Conservation (phyloP, 2,329 filamentous ascomycete genomes). For the Hypoxylon sp. region DNA sequence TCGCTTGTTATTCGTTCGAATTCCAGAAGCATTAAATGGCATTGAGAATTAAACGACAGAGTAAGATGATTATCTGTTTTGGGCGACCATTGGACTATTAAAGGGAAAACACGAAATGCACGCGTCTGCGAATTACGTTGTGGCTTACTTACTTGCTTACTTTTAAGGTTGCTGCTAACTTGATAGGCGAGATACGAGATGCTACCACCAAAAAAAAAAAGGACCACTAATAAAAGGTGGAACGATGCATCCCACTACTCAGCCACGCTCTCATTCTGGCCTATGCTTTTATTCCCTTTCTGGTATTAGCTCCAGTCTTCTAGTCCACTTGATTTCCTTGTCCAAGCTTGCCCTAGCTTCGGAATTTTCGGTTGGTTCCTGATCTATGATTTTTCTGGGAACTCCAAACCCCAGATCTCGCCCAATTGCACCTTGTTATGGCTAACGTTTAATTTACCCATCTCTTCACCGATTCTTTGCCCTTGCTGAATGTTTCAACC, state of each 20-base stretch:
- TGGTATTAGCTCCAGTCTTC: conserved; percentile 20
- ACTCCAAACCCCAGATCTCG: conserved; percentile 39
- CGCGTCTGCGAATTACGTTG: conserved; percentile 27
- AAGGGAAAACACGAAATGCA: conserved; percentile 40
- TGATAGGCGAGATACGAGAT: conserved; percentile 23
- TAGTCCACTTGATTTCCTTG: conserved; percentile 14
- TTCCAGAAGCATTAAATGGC: conserved; percentile 25
- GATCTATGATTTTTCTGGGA: conserved; percentile 32
- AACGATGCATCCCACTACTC: conserved; percentile 22
- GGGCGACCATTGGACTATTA: conserved; percentile 36
- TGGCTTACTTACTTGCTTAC: neutral
- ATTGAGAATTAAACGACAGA: conserved; percentile 13
- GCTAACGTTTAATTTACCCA: conserved; percentile 45
- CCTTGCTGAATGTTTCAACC: conserved; percentile 32
- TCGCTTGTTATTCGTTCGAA: conserved; percentile 27
- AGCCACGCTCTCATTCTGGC: conserved; percentile 39
- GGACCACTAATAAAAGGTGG: conserved; percentile 6
- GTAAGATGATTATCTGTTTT: conserved; percentile 23
- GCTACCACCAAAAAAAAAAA: no score
- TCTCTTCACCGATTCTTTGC: conserved; percentile 50
- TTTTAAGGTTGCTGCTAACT: neutral
- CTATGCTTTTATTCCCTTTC: conserved; percentile 33
- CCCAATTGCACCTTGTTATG: conserved; percentile 44
- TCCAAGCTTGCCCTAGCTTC: conserved; percentile 14
- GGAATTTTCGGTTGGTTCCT: conserved; percentile 38